These are phyloP conservation scores for Clavariopsis aquatica DNA, from an alignment of 495 filamentous ascomycete species.

Conservation along the genomic window DNA sequence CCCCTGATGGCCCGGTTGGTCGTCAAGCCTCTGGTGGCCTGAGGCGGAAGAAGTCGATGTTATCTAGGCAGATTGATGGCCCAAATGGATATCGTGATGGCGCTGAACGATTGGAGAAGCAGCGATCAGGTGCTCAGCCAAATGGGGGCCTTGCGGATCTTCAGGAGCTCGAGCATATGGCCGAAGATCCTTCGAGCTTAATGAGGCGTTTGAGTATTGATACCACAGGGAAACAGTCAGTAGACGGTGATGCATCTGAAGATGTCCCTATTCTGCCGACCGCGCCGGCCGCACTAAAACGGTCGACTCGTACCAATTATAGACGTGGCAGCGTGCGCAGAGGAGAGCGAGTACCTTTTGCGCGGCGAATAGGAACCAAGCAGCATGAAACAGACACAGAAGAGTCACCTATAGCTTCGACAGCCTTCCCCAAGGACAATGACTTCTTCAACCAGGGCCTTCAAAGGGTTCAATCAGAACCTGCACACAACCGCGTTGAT, in stretches of 20 bases:
- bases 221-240: constrained; percentile 42
- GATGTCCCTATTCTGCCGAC: constrained; percentile 86
- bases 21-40: constrained; percentile 64
- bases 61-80: constrained; percentile 86
- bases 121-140: constrained; percentile 65
- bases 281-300: constrained; percentile 68
- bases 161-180: constrained; percentile 72
- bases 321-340: constrained; percentile 81
- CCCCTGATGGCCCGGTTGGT: constrained; percentile 61
- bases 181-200: constrained; percentile 74
- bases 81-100: constrained; percentile 78
- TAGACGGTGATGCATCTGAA: constrained; percentile 50
- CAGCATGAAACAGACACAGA: constrained; percentile 60
- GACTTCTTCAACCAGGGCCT: constrained; percentile 54
- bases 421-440: constrained; percentile 44
- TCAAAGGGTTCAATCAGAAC: constrained; percentile 74
- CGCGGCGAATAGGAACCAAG: constrained; percentile 66
- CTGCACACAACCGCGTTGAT: constrained; percentile 51
- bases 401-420: constrained; percentile 53
- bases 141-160: constrained; percentile 49
- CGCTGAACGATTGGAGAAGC: constrained; percentile 77
- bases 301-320: constrained; percentile 92
- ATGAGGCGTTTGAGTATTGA: constrained; percentile 67
- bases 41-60: constrained; percentile 90
- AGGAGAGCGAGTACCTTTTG: constrained; percentile 73